These are phyloP conservation scores for Mediolabrus comicus DNA, from an alignment of 108 stramenopile genomes.

Conservation along the genomic window DNA sequence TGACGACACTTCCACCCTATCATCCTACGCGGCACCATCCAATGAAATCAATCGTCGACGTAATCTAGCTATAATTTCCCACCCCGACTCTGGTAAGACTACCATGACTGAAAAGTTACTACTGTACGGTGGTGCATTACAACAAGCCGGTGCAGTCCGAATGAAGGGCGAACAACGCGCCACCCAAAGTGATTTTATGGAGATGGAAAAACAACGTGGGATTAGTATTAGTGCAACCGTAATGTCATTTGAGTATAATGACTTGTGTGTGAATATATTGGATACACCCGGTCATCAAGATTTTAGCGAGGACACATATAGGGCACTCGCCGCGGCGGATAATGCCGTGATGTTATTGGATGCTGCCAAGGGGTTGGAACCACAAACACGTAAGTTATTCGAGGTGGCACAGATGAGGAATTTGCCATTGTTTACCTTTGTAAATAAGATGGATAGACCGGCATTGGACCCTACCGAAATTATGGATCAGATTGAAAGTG, in stretches of 20 bases:
- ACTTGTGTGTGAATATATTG: constrained; percentile 65
- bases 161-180: constrained; percentile 86
- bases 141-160: constrained; percentile 94
- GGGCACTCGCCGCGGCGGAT: constrained; percentile 93
- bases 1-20: background rate
- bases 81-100: constrained; percentile 96
- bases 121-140: constrained; percentile 89
- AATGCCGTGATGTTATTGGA: constrained; percentile 96
- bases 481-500: constrained; percentile 94
- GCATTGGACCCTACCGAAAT: constrained; percentile 91
- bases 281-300: constrained; percentile 96
- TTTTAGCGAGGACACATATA: constrained; percentile 95
- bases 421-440: constrained; percentile 86
- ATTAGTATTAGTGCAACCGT: constrained; percentile 91
- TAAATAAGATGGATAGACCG: constrained; percentile 96
- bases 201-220: constrained; percentile 93
- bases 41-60: constrained; percentile 85
- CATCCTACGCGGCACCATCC: constrained; percentile 45
- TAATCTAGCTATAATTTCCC: constrained; percentile 95
- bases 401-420: constrained; percentile 75
- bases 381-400: constrained; percentile 94
- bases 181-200: constrained; percentile 92
- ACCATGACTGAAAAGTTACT: constrained; percentile 97
- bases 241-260: constrained; percentile 91
- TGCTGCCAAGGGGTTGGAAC: constrained; percentile 94